Conservation (phyloP, 176 grass and related monocot species). For the Triticum monococcum region DNA sequence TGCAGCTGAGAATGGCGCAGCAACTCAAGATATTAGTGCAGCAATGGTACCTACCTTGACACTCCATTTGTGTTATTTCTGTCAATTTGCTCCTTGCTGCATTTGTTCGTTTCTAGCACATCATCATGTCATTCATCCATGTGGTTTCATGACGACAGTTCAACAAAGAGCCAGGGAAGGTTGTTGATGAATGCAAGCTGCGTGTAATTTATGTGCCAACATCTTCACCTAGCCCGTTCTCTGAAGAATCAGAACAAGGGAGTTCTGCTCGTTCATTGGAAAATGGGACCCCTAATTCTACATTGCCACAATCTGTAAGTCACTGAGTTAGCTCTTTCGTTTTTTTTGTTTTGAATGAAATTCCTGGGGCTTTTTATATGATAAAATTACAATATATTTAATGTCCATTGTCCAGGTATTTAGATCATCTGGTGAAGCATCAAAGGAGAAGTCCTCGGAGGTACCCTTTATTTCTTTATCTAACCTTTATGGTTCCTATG, state of each 20-base stretch:
- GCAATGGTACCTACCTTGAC: conserved; percentile 51
- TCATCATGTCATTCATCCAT: not conserved
- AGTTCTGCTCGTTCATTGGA: conserved; percentile 66
- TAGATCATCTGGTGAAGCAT: conserved; percentile 60
- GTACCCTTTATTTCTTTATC: conserved; percentile 35
- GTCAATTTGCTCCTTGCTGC: not conserved
- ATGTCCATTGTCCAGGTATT: conserved; percentile 51
- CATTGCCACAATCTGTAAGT: conserved; percentile 73
- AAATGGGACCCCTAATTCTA: conserved; percentile 52
- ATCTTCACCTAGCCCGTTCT: conserved; percentile 53
- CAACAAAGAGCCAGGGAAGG: conserved; percentile 80
- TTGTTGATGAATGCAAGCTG: conserved; percentile 93
- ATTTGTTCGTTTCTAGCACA: not conserved
- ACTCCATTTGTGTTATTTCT: conserved; percentile 1
- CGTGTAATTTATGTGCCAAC: conserved; percentile 76
- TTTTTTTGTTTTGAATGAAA: conserved; percentile 16
- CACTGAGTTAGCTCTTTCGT: not conserved
- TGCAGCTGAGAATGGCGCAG: conserved; percentile 55
- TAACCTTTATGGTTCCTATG: conserved; percentile 16
- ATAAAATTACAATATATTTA: conserved; percentile 17
- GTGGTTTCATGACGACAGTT: conserved; percentile 53
- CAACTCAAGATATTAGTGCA: conserved; percentile 65
- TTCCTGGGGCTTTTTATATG: conserved; percentile 1
- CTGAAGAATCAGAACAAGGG: conserved; percentile 85
- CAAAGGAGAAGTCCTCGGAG: conserved; percentile 71